phyloP scores from a whole-genome alignment of 768 basidiomycete species.

The Hebeloma cylindrosporum region DNA sequence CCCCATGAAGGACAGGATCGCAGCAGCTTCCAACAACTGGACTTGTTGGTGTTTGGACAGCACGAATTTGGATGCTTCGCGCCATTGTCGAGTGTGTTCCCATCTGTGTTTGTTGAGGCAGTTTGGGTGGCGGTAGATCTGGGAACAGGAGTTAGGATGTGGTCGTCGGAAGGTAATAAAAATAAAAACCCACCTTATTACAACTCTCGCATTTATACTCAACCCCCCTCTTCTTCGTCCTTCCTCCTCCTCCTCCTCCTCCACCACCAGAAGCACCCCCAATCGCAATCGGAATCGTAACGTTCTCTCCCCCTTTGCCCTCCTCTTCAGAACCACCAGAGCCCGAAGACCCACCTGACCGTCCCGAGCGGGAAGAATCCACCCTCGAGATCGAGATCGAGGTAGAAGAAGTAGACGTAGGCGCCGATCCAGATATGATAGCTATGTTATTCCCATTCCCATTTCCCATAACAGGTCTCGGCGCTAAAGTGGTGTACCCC shows the following conservation, averaged over 20 bases:
- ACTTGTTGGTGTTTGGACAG: slow-evolving; percentile 98
- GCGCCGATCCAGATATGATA: slow-evolving; percentile 12
- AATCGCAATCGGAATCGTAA: slow-evolving; percentile 39
- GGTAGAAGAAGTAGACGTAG: slow-evolving; percentile 10
- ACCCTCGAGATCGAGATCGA: slow-evolving; percentile 5
- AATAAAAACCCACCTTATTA: slow-evolving; percentile 65
- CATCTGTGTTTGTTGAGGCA: slow-evolving; percentile 97
- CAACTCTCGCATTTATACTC: slow-evolving; percentile 94
- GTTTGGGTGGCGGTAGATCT: slow-evolving; percentile 90
- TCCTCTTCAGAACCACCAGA: too few relatives aligned
- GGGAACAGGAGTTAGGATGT: slow-evolving; percentile 6
- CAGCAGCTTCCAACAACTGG: slow-evolving; percentile 94
- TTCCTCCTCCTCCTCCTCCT: too few relatives aligned
- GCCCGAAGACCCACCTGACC: too few relatives aligned
- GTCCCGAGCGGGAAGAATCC: too few relatives aligned
- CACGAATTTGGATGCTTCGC: slow-evolving; percentile 83
- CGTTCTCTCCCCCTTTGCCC: slow-evolving; percentile 6
- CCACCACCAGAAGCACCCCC: too few relatives aligned
- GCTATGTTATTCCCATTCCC: slow-evolving; percentile 13
- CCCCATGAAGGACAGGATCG: slow-evolving; percentile 87
- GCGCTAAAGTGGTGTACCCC: slow-evolving; percentile 11
- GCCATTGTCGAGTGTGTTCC: slow-evolving; percentile 98
- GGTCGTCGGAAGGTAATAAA: not conserved
- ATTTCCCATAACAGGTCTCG: slow-evolving; percentile 13
- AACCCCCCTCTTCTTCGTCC: slow-evolving; percentile 72